Base-by-base conservation (phyloP, 192 early-diverging fungal species). In the Hyaloraphidium curvatum region DNA sequence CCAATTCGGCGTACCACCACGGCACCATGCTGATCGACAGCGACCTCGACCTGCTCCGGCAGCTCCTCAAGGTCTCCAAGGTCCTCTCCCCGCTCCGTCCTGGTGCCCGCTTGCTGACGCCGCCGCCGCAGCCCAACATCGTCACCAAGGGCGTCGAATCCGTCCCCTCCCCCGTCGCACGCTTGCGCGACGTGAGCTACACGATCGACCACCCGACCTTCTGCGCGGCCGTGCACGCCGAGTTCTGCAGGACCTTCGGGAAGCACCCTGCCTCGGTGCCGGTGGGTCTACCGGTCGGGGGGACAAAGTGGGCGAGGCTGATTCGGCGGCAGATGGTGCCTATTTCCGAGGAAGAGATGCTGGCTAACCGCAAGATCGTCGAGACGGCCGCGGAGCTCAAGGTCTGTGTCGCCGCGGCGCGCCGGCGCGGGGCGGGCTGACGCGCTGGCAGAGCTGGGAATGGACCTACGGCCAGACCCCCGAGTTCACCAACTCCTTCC, bases 11-110 rank as follows among this genome's bases (percentile, higher is more conserved):
- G 1, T 94, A 92, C 59, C 91, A 94, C 62, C 95, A 98, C 62
- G 95, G 95, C 39, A 98, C 95, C 3, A 94, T 98, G 95, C 67
- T 98, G 31, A 94, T 98, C 51, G 79, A 90, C 56, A 69, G 88
- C 3, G 83, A 96, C 63, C 71, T 92, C 43, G 40, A 51, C 19
- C 55, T 63, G 9, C 66, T 84, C 28, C 52, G 66, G 30, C 62
- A 62, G 28, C 75, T 66, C 40, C 58, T 85, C 37, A 66, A 67
- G 39, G 58, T 62, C 4, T 31, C 55, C 14, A 52, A 33, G 27
- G 61, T 66, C 31, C 1, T 54, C 9, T 53, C 25, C 19, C 19
- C 26, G 7, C 54, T 61, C 58, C 19, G 21, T 27, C 60, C 35
- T 14, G 25, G 22, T 13, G 40, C 5, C 26, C 26, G 31, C 13